Conservation (phyloP, 192 early-diverging fungal species). For the Coemansia sp. region DNA sequence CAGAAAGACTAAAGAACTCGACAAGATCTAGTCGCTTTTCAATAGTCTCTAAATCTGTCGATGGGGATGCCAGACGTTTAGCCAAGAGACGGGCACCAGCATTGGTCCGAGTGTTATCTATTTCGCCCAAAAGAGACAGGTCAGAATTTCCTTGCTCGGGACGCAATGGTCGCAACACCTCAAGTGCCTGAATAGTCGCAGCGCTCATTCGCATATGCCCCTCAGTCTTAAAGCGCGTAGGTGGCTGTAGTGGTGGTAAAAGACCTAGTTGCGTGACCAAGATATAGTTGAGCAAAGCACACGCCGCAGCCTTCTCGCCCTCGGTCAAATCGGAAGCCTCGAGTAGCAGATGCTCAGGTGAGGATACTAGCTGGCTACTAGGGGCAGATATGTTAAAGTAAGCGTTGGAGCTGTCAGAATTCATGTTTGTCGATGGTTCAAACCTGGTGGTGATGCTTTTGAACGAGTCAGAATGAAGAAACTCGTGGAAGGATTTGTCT, state of each 20-base stretch:
- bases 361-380: conserved; percentile 9
- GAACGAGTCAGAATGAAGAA: too few species aligned
- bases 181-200: conserved; percentile 74
- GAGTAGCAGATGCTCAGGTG: conserved; percentile 26
- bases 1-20: conserved; percentile 59
- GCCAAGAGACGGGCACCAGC: conserved; percentile 73
- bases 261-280: conserved; percentile 64
- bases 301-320: conserved; percentile 27
- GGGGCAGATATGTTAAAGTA: conserved; percentile 19
- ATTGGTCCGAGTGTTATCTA: conserved; percentile 78
- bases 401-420: neutral
- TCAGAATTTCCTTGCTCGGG: conserved; percentile 43
- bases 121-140: conserved; percentile 64
- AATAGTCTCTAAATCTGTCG: conserved; percentile 61
- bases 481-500: too few species aligned
- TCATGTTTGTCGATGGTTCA: too few species aligned
- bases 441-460: too few species aligned
- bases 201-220: conserved; percentile 73
- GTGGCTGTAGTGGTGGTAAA: conserved; percentile 60
- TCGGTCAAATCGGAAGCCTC: conserved; percentile 32
- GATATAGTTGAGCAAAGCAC: conserved; percentile 68
- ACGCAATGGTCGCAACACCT: conserved; percentile 60
- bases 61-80: conserved; percentile 66
- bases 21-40: conserved; percentile 71
- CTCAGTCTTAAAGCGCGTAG: conserved; percentile 53